phyloP scores from a whole-genome alignment of 2,329 filamentous ascomycete genomes.

The Canariomyces notabilis region DNA sequence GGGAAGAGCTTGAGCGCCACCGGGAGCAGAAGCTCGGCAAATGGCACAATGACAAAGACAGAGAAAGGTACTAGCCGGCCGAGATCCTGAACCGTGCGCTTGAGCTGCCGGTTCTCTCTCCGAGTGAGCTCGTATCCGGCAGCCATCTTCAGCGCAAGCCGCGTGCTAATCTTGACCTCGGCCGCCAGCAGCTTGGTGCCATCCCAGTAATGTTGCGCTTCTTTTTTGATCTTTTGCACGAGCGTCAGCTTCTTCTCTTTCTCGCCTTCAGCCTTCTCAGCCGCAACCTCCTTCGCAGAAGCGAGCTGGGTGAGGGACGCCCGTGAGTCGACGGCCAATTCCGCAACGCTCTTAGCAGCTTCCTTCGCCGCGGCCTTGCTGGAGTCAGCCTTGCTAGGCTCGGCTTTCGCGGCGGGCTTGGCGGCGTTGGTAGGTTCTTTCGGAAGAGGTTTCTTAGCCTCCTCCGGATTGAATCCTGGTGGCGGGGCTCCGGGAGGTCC shows the following conservation, averaged over 20 bases:
- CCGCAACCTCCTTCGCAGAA: conserved; percentile 55
- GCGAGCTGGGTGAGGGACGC: conserved; percentile 57
- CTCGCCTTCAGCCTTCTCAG: conserved; percentile 53
- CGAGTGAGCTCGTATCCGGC: conserved; percentile 94
- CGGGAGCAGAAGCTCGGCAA: conserved; percentile 87
- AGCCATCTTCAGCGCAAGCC: conserved; percentile 92
- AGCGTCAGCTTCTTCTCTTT: conserved; percentile 84
- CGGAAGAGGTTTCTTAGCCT: conserved; percentile 78
- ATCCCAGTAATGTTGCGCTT: conserved; percentile 94
- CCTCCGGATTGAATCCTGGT: conserved; percentile 84
- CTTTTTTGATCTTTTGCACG: conserved; percentile 91
- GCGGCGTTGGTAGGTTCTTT: conserved; percentile 43
- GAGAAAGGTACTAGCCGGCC: conserved; percentile 92
- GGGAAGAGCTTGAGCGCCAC: conserved; percentile 92
- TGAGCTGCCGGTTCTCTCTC: conserved; percentile 86
- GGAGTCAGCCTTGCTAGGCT: conserved; percentile 31
- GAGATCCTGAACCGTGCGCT: conserved; percentile 89
- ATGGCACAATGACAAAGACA: conserved; percentile 93
- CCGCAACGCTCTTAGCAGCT: conserved; percentile 27
- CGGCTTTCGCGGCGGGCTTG: conserved; percentile 34
- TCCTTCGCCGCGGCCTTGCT: conserved; percentile 31
- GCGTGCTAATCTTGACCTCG: conserved; percentile 88
- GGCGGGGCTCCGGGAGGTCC: conserved; percentile 60
- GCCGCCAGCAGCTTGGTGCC: conserved; percentile 90
- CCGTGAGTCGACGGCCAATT: conserved; percentile 35